These are phyloP conservation scores for Inonotus hispidus DNA, from an alignment of 1,284 basidiomycete species.

Conservation along the genomic window DNA sequence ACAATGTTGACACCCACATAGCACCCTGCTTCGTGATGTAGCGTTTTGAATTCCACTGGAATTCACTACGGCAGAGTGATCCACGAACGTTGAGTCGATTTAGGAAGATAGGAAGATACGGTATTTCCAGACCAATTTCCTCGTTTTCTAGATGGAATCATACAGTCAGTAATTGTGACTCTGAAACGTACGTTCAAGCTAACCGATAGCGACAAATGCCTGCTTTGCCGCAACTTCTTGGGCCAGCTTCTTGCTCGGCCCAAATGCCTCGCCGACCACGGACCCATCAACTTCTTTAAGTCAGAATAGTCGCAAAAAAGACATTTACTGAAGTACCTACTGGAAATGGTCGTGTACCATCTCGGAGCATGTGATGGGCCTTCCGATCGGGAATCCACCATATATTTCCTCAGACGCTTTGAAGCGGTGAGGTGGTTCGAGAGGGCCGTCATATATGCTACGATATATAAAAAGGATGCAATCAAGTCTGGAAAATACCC, in stretches of 20 bases:
- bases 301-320: background rate
- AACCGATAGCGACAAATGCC: conserved; percentile 1
- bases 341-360: background rate
- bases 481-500: background rate
- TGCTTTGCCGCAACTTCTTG: conserved; percentile 6
- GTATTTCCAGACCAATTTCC: background rate
- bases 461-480: background rate
- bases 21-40: background rate
- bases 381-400: background rate
- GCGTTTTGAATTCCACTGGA: background rate
- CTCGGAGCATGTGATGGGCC: conserved; percentile 1
- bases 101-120: conserved; percentile 9
- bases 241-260: background rate
- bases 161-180: background rate
- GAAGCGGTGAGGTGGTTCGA: background rate
- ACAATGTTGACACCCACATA: background rate
- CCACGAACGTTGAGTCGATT: conserved; percentile 6
- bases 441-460: conserved; percentile 9
- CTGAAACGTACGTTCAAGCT: background rate
- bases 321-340: background rate
- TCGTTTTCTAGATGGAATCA: background rate
- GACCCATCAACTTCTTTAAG: background rate
- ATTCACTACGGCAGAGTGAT: background rate
- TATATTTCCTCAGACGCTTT: background rate
- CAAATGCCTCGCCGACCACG: background rate